These are phyloP conservation scores for Tetrahymena elliotti DNA, from an alignment of 73 alveolate species.

Conservation along the genomic window DNA sequence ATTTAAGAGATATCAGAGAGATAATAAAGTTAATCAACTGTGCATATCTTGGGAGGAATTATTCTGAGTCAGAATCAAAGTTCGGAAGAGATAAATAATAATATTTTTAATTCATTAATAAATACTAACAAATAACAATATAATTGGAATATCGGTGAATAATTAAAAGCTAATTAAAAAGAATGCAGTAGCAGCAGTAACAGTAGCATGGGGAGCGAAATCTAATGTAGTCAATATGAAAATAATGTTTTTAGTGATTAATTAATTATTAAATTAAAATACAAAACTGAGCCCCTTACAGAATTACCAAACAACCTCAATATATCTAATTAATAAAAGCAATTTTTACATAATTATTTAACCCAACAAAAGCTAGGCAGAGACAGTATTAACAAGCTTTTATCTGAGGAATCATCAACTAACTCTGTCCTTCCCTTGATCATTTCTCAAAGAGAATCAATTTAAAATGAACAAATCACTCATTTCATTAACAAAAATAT, in stretches of 20 bases:
- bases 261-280: no score
- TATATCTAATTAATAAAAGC: background rate
- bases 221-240: background rate
- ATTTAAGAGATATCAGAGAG: background rate
- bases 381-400: background rate
- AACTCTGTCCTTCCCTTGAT: background rate
- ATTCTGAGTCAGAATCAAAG: background rate
- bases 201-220: background rate
- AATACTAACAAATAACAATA: no score
- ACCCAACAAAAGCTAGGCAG: background rate
- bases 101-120: background rate
- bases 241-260: background rate
- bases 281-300: background rate
- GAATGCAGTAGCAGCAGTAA: no score
- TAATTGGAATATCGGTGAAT: background rate
- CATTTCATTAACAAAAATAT: no score
- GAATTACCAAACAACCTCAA: background rate
- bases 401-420: background rate
- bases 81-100: background rate
- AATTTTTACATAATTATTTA: no score
- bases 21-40: background rate
- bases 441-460: background rate
- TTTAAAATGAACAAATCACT: background rate
- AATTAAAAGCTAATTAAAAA: no score
- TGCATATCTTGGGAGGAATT: background rate